phyloP scores from a whole-genome alignment of 2,329 filamentous ascomycete species.

The Clathrospora elynae region DNA sequence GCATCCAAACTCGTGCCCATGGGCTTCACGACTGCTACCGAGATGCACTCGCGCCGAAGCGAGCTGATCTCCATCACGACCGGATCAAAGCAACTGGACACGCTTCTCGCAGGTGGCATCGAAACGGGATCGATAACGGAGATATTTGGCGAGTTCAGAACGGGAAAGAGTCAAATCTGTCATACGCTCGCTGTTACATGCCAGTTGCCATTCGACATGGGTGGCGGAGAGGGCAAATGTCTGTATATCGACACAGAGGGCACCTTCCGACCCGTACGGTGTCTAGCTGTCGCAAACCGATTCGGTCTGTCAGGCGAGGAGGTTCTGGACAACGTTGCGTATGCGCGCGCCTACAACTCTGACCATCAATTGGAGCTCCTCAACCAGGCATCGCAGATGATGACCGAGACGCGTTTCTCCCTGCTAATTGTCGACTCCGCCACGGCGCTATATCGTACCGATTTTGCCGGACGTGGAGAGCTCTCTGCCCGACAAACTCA shows the following conservation, averaged over 20 bases:
- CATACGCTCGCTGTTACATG: slow-evolving; percentile 98
- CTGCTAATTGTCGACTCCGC: slow-evolving; percentile 95
- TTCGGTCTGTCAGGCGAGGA: slow-evolving; percentile 96
- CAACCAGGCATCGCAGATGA: slow-evolving; percentile 96
- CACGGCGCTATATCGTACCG: slow-evolving; percentile 91
- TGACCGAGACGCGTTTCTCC: slow-evolving; percentile 98
- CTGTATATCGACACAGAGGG: slow-evolving; percentile 98
- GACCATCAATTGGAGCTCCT: slow-evolving; percentile 95
- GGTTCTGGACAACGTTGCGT: slow-evolving; percentile 96
- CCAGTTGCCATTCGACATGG: slow-evolving; percentile 98
- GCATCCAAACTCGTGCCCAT: slow-evolving; percentile 96
- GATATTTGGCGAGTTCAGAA: slow-evolving; percentile 96
- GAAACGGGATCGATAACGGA: slow-evolving; percentile 98
- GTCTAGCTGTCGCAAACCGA: slow-evolving; percentile 89
- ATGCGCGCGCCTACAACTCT: slow-evolving; percentile 97
- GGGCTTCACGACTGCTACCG: slow-evolving; percentile 98
- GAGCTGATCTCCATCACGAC: slow-evolving; percentile 98
- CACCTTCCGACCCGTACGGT: slow-evolving; percentile 86
- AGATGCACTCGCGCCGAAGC: slow-evolving; percentile 96
- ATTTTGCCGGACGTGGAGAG: slow-evolving; percentile 96
- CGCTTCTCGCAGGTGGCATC: slow-evolving; percentile 87
- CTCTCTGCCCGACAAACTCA: slow-evolving; percentile 91
- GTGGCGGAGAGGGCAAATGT: slow-evolving; percentile 96
- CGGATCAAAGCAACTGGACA: slow-evolving; percentile 96
- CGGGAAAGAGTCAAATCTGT: slow-evolving; percentile 97